Base-by-base conservation (phyloP, 805 yeast genomes). In the Candida koratica region DNA sequence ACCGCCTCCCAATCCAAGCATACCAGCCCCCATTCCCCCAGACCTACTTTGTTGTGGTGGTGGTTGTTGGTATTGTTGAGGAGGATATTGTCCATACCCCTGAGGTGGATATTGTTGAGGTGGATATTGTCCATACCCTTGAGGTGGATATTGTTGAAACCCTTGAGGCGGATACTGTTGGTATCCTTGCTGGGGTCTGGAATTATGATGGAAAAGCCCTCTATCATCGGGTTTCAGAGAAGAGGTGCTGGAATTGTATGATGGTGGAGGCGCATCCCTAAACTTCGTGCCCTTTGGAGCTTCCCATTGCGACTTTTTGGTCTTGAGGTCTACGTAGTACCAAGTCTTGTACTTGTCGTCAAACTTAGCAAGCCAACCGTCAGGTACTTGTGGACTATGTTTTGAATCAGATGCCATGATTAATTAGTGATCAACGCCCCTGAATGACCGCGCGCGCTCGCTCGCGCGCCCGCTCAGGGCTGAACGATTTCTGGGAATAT, bases 241-340 rank as follows among this genome's bases (percentile, higher is more conserved):
- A 8, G 13, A 16, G 2, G 17, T 29, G 19, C 25, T 22, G 6
- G 41, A 34, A 14, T 27, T 20, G 16, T 33, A 32, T 51, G 53
- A 57, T n/a, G 69, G 59, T 6, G 81, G 79, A 2, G 68, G 66
- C 3, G 51, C 57, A 6, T 48, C 60, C 13, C 23, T 32, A 53
- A 73, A 72, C 1, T 47, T 54, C 0, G 85, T 75, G 2, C 58
- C 56, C 22, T 24, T 40, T 11, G 96, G 97, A 10, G 79, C 77
- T 36, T 85, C 95, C 97, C 97, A 90, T 58, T 88, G 96, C 0
- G 96, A 85, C 46, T 76, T 66, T 41, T 84, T 81, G 10, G 85
- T 75, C 11, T 68, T 51, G 45, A 84, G 61, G 48, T 87, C 69
- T n/a, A 90, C 95, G 51, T 79, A 90, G 57, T 80, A 90, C 79